Evolutionary conservation across 805 yeast species (phyloP).

Genomic region (Ogataea nonfermentans): DNA sequence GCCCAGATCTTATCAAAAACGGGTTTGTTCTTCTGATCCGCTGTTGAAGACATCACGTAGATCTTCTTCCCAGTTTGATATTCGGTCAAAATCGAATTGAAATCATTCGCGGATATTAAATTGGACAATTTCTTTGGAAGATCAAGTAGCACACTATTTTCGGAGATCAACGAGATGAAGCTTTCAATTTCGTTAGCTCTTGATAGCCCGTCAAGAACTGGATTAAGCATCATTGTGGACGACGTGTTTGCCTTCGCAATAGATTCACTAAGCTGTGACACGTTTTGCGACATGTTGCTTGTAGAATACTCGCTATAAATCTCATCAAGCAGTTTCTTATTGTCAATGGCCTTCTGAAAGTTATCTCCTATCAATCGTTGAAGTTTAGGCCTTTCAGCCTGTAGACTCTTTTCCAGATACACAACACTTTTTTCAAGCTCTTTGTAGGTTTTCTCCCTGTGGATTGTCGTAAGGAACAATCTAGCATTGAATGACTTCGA

Average conservation of each 20-base stretch:
- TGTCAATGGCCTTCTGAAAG: constrained; percentile 60
- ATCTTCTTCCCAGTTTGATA: constrained; percentile 47
- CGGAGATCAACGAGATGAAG: constrained; percentile 51
- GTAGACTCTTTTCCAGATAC: constrained; percentile 47
- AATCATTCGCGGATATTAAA: constrained; percentile 49
- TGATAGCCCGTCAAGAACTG: constrained; percentile 50
- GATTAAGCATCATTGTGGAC: constrained; percentile 55
- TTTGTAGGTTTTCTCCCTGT: constrained; percentile 51
- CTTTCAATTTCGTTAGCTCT: constrained; percentile 48
- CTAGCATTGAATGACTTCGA: constrained; percentile 59
- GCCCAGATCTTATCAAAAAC: constrained; percentile 54
- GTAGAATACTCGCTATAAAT: constrained; percentile 52
- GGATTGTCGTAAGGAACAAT: constrained; percentile 53
- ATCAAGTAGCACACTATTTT: constrained; percentile 53
- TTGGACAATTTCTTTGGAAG: constrained; percentile 49
- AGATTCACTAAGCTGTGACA: constrained; percentile 32
- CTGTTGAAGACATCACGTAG: constrained; percentile 11
- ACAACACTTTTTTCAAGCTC: constrained; percentile 48
- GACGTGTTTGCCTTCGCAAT: constrained; percentile 47
- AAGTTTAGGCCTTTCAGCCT: constrained; percentile 48
- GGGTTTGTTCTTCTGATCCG: constrained; percentile 18
- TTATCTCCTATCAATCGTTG: constrained; percentile 54
- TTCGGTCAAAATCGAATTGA: constrained; percentile 54
- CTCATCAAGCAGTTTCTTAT: constrained; percentile 62
- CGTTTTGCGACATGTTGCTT: constrained; percentile 22